phyloP scores from a whole-genome alignment of 2,329 filamentous ascomycete species.

The Amesomyces nigricolor region DNA sequence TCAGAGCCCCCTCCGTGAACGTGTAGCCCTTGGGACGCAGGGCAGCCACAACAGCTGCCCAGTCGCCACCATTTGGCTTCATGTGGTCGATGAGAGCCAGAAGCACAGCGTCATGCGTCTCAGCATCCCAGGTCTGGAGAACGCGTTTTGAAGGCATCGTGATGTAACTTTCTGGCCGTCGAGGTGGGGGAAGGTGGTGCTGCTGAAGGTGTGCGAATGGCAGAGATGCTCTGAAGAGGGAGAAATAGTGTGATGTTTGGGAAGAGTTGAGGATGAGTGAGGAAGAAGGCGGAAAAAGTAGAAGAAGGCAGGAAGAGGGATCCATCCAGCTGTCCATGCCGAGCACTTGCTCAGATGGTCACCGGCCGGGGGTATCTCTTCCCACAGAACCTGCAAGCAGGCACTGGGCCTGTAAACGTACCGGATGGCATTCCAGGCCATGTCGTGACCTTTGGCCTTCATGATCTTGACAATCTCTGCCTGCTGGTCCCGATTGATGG shows the following conservation, averaged over 20 bases:
- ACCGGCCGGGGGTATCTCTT: background rate
- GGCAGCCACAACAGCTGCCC: slow-evolving; percentile 23
- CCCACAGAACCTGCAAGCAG: background rate
- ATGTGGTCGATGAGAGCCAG: slow-evolving; percentile 36
- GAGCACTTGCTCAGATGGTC: slow-evolving; percentile 2
- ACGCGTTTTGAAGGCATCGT: slow-evolving; percentile 13
- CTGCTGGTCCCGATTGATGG: slow-evolving; percentile 27
- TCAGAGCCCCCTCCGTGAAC: slow-evolving; percentile 27
- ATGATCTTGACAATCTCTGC: slow-evolving; percentile 23
- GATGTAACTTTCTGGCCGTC: background rate
- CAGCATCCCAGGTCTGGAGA: slow-evolving; percentile 35
- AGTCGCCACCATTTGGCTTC: slow-evolving; percentile 31
- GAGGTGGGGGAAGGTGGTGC: background rate
- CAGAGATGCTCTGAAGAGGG: background rate
- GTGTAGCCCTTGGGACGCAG: slow-evolving; percentile 28
- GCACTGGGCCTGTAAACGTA: slow-evolving; percentile 21
- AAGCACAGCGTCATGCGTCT: slow-evolving; percentile 42
- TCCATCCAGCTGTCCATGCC: background rate
- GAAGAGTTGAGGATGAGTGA: background rate
- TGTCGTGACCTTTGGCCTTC: slow-evolving; percentile 24
- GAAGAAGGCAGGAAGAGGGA: background rate
- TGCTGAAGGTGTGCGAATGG: background rate
- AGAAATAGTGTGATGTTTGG: background rate
- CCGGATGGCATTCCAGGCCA: slow-evolving; percentile 36
- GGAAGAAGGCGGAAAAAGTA: background rate